A percentile compares a stretch with the other conserved stretches of the same genome.
Evolutionary conservation across 192 early-diverging fungal species (phyloP).

Genomic region (Kappamyces sp.): DNA sequence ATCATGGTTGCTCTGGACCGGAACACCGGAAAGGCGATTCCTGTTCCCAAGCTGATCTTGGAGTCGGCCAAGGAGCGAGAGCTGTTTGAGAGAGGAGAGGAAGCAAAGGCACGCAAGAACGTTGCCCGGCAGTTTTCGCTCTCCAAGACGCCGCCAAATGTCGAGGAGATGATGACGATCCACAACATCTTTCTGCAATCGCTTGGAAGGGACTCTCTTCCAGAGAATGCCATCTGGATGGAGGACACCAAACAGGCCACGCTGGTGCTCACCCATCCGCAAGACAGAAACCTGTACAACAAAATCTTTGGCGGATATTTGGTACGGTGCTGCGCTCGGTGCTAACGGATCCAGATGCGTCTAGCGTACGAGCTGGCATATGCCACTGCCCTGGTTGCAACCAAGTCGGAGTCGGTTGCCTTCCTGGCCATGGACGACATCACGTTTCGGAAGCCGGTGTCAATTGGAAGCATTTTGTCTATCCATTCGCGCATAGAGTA

Average conservation of each 20-base stretch:
- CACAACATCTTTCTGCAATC: slow-evolving; percentile 62
- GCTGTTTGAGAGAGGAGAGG: slow-evolving; percentile 63
- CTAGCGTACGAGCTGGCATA: slow-evolving; percentile 81
- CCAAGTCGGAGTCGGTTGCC: slow-evolving; percentile 47
- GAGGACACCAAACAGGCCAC: slow-evolving; percentile 70
- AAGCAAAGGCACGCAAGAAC: slow-evolving; percentile 50
- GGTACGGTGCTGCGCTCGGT: slow-evolving; percentile 3
- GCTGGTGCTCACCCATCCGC: slow-evolving; percentile 65
- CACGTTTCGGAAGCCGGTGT: slow-evolving; percentile 78
- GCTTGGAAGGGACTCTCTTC: slow-evolving; percentile 5
- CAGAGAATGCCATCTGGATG: slow-evolving; percentile 53
- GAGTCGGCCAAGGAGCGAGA: slow-evolving; percentile 68
- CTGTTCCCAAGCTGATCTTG: slow-evolving; percentile 68
- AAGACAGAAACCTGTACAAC: slow-evolving; percentile 74
- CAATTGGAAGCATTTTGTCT: slow-evolving; percentile 70
- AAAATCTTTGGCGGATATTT: slow-evolving; percentile 65
- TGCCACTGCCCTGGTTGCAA: slow-evolving; percentile 66
- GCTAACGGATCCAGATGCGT: slow-evolving; percentile 64
- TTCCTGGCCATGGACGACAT: slow-evolving; percentile 49
- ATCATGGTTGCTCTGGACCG: slow-evolving; percentile 64
- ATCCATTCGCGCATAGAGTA: slow-evolving; percentile 75
- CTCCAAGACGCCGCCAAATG: slow-evolving; percentile 64
- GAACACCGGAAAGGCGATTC: slow-evolving; percentile 7
- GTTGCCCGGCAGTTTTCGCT: slow-evolving; percentile 42
- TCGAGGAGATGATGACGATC: slow-evolving; percentile 68